These are phyloP conservation scores for Wickerhamiella sergipiensis DNA, from an alignment of 805 yeast genomes.

Conservation along the genomic window DNA sequence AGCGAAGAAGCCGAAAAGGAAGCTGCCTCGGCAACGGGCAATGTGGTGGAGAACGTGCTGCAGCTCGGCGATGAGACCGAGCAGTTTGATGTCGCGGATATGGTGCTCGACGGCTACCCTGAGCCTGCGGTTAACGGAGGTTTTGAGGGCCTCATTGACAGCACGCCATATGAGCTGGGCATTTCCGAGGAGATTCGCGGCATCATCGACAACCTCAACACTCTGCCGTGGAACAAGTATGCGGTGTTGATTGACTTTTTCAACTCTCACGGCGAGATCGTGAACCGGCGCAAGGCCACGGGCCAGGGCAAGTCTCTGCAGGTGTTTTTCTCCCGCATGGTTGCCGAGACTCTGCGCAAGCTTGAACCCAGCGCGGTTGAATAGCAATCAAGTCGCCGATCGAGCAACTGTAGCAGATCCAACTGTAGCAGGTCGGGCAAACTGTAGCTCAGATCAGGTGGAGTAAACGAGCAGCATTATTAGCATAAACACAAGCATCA, in stretches of 20 bases:
- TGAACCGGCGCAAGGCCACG: constrained; percentile 37
- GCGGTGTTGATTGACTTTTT: constrained; percentile 57
- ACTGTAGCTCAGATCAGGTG: too few relatives aligned
- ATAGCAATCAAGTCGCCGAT: too few relatives aligned
- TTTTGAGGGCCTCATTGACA: constrained; percentile 9
- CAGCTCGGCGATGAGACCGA: neutral
- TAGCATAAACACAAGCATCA: too few relatives aligned
- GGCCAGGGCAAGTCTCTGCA: constrained; percentile 21
- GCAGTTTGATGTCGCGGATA: neutral
- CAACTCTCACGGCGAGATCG: constrained; percentile 80
- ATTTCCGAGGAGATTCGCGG: constrained; percentile 27
- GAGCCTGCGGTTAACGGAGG: constrained; percentile 1
- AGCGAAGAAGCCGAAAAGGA: neutral
- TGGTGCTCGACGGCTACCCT: neutral
- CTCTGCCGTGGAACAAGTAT: constrained; percentile 61
- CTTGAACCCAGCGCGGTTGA: neutral
- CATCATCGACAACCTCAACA: constrained; percentile 45
- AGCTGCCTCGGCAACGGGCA: constrained; percentile 1
- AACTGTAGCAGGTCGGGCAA: too few relatives aligned
- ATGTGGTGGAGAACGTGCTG: neutral
- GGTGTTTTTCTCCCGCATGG: constrained; percentile 11
- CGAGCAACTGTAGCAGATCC: too few relatives aligned
- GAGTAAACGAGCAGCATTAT: too few relatives aligned
- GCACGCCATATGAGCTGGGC: constrained; percentile 10
- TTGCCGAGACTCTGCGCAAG: neutral